Evolutionary conservation across 2,329 filamentous ascomycete species (phyloP).

Genomic region (Endoconidiophora laricicola): DNA sequence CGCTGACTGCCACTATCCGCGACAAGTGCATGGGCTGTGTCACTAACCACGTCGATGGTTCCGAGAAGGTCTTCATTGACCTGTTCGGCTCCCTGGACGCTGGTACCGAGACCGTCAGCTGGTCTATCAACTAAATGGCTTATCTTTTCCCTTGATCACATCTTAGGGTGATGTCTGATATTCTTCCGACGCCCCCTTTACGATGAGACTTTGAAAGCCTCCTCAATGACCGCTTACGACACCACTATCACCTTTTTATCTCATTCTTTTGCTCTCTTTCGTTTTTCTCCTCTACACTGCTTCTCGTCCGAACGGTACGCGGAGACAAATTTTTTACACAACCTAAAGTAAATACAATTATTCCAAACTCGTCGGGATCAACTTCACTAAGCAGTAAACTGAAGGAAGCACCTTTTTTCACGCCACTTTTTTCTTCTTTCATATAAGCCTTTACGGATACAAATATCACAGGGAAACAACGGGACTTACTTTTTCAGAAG

Average conservation of each 20-base stretch:
- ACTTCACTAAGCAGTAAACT: too few relatives aligned
- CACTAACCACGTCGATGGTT: slow-evolving; percentile 40
- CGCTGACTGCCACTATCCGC: slow-evolving; percentile 39
- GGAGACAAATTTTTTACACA: too few relatives aligned
- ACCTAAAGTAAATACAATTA: too few relatives aligned
- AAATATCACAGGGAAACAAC: neutral
- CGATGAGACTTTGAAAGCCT: neutral
- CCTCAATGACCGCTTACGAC: slow-evolving; percentile 7
- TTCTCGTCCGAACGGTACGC: neutral
- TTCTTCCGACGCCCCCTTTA: too few relatives aligned
- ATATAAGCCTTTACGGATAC: neutral
- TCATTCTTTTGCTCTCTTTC: neutral
- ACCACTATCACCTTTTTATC: neutral
- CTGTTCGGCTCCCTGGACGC: slow-evolving; percentile 30
- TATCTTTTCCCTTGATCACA: too few relatives aligned
- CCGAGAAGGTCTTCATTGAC: slow-evolving; percentile 35
- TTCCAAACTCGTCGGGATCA: too few relatives aligned
- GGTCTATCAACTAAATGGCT: slow-evolving; percentile 24
- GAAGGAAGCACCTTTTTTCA: too few relatives aligned
- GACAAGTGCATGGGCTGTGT: slow-evolving; percentile 65
- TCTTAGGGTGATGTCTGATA: too few relatives aligned
- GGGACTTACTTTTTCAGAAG: neutral
- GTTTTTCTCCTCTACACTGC: neutral
- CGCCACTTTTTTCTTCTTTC: neutral
- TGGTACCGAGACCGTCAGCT: slow-evolving; percentile 27